Percentiles rank a stretch among this genome's conserved stretches.
phyloP scores from a whole-genome alignment of 805 yeast species.

The Myxozyma neglecta region DNA sequence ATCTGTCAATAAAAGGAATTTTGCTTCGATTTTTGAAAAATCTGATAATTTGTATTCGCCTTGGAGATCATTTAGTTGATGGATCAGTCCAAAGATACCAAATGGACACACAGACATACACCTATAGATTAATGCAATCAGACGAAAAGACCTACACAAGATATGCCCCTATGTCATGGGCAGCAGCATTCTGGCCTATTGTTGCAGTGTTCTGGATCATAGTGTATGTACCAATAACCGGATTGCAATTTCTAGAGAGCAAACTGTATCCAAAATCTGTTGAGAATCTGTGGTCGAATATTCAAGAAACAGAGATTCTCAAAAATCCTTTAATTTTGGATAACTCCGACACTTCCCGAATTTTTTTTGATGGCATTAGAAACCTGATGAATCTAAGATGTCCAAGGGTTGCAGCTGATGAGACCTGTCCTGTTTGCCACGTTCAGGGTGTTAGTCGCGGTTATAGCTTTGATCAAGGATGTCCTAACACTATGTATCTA shows the following conservation, averaged over 20 bases:
- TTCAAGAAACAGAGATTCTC: no score
- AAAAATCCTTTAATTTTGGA: no score
- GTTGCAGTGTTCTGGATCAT: not conserved
- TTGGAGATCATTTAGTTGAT: not conserved
- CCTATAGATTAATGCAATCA: not conserved
- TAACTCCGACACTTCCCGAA: no score
- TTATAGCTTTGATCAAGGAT: no score
- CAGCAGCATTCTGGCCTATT: constrained; percentile 6
- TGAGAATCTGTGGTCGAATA: no score
- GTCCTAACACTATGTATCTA: no score
- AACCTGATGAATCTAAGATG: not conserved
- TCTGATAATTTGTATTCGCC: not conserved
- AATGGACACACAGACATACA: not conserved
- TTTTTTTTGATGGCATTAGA: not conserved
- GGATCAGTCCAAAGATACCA: not conserved
- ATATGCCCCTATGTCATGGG: not conserved
- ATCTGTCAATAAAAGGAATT: not conserved
- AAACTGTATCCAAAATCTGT: not conserved
- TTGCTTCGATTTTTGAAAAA: not conserved
- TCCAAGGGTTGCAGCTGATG: not conserved
- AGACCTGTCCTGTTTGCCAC: not conserved
- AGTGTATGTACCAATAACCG: not conserved
- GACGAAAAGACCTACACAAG: not conserved
- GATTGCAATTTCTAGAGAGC: not conserved
- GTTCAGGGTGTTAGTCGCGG: not conserved